Percentiles rank a stretch among this genome's conserved stretches.
These are phyloP conservation scores for Gnomoniopsis sp. DNA, from an alignment of 2,329 filamentous ascomycete genomes.

Conservation along the genomic window DNA sequence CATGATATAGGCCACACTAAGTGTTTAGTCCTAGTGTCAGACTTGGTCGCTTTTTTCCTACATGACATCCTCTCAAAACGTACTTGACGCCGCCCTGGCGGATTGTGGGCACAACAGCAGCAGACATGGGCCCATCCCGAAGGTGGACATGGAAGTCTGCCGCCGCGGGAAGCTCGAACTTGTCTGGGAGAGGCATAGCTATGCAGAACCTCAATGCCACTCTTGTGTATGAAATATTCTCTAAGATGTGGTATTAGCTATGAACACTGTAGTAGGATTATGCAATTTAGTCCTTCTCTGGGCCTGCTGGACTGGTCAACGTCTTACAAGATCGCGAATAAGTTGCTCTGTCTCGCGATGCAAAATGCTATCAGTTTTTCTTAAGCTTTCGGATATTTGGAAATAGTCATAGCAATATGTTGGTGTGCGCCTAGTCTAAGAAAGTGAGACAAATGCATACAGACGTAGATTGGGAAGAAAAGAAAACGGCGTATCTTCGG, in stretches of 20 bases:
- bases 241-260: not conserved
- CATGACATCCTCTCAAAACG: slow-evolving; percentile 23
- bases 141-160: slow-evolving; percentile 72
- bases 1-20: slow-evolving; percentile 34
- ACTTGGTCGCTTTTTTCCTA: slow-evolving; percentile 1
- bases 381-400: too few species aligned
- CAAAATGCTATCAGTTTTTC: not conserved
- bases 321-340: not conserved
- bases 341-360: not conserved
- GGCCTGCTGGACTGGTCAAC: not conserved
- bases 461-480: too few species aligned
- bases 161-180: slow-evolving; percentile 54
- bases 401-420: too few species aligned
- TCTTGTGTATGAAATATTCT: not conserved
- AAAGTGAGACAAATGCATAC: too few species aligned
- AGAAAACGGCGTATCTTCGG: too few species aligned
- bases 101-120: slow-evolving; percentile 48
- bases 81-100: slow-evolving; percentile 25
- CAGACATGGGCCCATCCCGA: slow-evolving; percentile 64
- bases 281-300: not conserved
- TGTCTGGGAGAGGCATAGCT: slow-evolving; percentile 29
- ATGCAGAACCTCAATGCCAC: not conserved
- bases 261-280: not conserved
- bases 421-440: too few species aligned
- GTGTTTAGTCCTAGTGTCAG: not conserved